Evolutionary conservation across 257 asterid genomes (phyloP).

Genomic region (Solanum medicagineum): DNA sequence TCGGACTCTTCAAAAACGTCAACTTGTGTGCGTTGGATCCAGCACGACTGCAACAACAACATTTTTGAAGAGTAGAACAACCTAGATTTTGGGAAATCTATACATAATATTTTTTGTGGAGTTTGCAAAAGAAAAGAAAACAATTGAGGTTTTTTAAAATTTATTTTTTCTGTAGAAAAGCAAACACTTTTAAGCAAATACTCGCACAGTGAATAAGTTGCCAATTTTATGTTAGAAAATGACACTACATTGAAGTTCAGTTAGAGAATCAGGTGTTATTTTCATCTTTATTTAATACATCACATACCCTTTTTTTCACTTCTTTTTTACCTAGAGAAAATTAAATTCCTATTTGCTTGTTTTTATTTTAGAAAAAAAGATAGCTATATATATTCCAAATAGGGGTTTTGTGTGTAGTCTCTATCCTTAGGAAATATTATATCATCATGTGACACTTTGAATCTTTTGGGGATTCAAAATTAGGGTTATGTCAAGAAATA

Average conservation of each 20-base stretch:
- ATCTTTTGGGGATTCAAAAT: neutral
- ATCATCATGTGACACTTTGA: conserved; percentile 26
- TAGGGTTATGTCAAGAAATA: conserved; percentile 28
- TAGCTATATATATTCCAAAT: neutral
- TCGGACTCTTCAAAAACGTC: neutral
- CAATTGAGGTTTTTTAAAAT: neutral
- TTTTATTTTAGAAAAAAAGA: neutral
- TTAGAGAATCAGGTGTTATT: conserved; percentile 15
- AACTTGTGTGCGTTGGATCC: neutral
- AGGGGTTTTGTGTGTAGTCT: neutral
- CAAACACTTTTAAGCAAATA: neutral
- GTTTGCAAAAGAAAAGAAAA: neutral
- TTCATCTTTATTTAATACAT: neutral
- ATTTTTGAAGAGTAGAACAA: neutral
- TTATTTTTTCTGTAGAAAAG: neutral
- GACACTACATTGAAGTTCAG: conserved; percentile 20
- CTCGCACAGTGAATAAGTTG: neutral
- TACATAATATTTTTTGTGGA: neutral
- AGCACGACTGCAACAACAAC: fast-evolving
- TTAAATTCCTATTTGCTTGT: neutral
- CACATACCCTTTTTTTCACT: neutral
- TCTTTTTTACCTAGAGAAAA: neutral
- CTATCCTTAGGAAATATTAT: conserved; percentile 7
- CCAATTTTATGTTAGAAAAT: conserved; percentile 2
- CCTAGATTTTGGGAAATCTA: neutral